phyloP scores from a whole-genome alignment of 1,284 basidiomycete species.

The Salmacisia buchloeana region DNA sequence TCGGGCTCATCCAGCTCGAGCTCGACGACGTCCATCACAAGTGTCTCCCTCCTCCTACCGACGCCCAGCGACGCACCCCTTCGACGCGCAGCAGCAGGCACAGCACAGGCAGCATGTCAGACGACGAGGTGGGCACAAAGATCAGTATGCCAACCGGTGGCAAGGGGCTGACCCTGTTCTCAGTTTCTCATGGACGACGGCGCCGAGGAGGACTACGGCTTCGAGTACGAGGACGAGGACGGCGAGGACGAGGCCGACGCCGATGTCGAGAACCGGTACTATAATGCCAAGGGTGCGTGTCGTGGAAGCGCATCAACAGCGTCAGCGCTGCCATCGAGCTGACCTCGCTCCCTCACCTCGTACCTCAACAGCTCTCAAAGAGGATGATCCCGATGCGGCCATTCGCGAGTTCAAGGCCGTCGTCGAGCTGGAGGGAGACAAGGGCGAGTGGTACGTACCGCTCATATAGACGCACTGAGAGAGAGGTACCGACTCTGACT shows the following conservation, averaged over 20 bases:
- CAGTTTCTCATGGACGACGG: constrained; percentile 50
- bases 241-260: constrained; percentile 62
- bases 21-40: no score
- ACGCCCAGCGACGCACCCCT: not conserved
- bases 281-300: constrained; percentile 83
- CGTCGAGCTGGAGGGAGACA: constrained; percentile 78
- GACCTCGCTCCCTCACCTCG: no score
- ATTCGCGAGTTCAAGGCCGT: constrained; percentile 79
- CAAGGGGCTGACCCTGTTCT: no score
- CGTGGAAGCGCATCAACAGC: not conserved
- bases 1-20: no score
- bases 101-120: constrained; percentile 14
- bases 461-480: not conserved
- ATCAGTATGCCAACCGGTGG: not conserved
- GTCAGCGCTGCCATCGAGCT: constrained; percentile 9
- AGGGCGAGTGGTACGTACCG: constrained; percentile 65
- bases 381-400: constrained; percentile 81
- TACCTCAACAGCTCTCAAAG: constrained; percentile 68
- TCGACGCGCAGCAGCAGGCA: not conserved
- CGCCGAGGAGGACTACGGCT: constrained; percentile 70
- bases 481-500: not conserved
- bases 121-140: constrained; percentile 17
- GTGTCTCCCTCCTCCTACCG: not conserved
- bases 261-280: constrained; percentile 99
- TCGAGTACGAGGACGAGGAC: constrained; percentile 66